Evolutionary conservation across 2,329 filamentous ascomycete species (phyloP), one percentile per base, ranked within the genome.

Genomic region (Neospermospora avenae): DNA sequence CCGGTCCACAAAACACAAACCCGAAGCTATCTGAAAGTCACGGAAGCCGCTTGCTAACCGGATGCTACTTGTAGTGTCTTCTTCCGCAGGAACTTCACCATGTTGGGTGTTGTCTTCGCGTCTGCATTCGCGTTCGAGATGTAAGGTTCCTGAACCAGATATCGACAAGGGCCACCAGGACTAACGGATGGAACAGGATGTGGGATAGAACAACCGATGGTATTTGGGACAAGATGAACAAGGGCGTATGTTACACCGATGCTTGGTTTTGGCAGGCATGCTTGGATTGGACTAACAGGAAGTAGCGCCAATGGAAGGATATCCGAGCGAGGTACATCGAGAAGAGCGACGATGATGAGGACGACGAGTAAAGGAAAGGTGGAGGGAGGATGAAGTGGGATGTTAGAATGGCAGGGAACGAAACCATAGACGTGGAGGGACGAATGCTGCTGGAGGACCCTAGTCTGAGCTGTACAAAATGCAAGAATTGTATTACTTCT

Each of bases 271-370:
- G 53, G 52, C 75, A n/a, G n/a, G n/a, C n/a, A 11, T 22, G 3
- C 14, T 14, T 8, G 31, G 25, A 37, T 34, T 66, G 69, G 53
- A 54, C 75, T 78, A 65, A 77, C 69, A 52, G 52, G 20, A 48
- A 31, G 70, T 74, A 98, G 93, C 91, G 93, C 74, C 93, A 97
- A 96, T 98, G 95, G 95, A 97, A 97, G 85, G 95, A 99, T 77
- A 97, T 99, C 81, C 93, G 96, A 80, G 80, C 87, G 77, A 88
- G 84, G 78, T 99, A 96, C 78, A 77, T 96, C 72, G 79, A 90
- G 78, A 81, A 82, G 62, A 84, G 81, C 66, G 86, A 86, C 66
- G 86, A 86, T 67, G 84, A 87, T 65, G 86, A 31, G 28, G 28
- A 73, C 76, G 70, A 72, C 46, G 68, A 72, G 57, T 65, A 65